A percentile compares a stretch with the other conserved stretches of the same genome.
Conservation (phyloP, 345 rosid genomes). For the Iberis pinnata region DNA sequence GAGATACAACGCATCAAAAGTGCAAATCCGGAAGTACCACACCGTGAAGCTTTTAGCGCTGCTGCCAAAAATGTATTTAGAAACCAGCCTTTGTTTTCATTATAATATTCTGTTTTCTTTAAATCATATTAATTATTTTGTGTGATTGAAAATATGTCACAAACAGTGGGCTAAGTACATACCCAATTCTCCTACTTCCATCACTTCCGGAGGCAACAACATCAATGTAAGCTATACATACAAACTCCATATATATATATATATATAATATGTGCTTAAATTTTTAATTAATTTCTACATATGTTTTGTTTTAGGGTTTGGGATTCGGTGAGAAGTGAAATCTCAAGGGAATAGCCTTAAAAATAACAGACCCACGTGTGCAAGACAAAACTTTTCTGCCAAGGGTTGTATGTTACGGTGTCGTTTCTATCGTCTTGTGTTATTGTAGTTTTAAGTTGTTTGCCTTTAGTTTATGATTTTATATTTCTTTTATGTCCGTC, state of each 20-base stretch:
- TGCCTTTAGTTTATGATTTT: conserved; percentile 23
- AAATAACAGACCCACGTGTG: conserved; percentile 31
- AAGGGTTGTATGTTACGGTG: conserved; percentile 1
- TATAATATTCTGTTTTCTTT: background rate
- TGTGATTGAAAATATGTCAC: background rate
- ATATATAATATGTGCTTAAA: background rate
- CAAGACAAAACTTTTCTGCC: background rate
- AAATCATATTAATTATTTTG: background rate
- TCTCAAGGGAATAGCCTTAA: background rate
- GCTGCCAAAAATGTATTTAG: conserved; percentile 77
- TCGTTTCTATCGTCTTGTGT: conserved; percentile 15
- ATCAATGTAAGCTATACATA: conserved; percentile 33
- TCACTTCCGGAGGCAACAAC: conserved; percentile 42
- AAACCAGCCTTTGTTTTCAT: background rate
- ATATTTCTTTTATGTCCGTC: conserved; percentile 13
- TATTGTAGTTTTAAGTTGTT: conserved; percentile 11
- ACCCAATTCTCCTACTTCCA: conserved; percentile 59
- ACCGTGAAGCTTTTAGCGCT: conserved; percentile 92
- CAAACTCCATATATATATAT: background rate
- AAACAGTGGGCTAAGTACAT: conserved; percentile 91
- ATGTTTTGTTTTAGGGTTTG: conserved; percentile 31
- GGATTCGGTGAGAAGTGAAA: conserved; percentile 27
- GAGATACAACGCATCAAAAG: conserved; percentile 98
- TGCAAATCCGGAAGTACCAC: conserved; percentile 92
- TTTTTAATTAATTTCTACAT: background rate